Evolutionary conservation across 108 stramenopile species (phyloP), one percentile per base, ranked within the genome.

Genomic region (Cylindrotheca closterium): DNA sequence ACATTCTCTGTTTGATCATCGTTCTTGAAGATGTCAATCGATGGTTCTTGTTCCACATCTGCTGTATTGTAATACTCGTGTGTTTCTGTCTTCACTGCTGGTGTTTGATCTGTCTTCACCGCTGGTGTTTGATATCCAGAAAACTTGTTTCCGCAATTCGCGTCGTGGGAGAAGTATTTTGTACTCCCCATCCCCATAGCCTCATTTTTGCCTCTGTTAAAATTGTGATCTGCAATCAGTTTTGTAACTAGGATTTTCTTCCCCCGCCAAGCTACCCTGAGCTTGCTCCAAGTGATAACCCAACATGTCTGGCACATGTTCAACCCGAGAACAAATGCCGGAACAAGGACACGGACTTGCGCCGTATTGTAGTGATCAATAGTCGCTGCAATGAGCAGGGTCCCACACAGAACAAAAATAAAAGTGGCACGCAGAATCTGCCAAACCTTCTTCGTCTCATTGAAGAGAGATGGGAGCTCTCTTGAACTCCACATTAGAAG

Each of bases 401-500:
- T 28, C 2, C 55, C 55, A 4, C 1, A 30, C 21, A 34, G 8
- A 7, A 51, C 1, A 30, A 69, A 31, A 3, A 31, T 18, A 3
- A 69, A 34, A 0, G 68, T 26, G 1, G 24, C 21, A 34, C 30
- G 30, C 8, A 30, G 56, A 18, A 60, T 21, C 24, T 25, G 24
- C 26, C 57, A 69, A 27, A 69, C n/a, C 5, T 17, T 28, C 18
- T 29, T 19, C 1, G 68, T 54, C 48, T 69, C 68, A 27, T 60
- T 69, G 59, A 69, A 69, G 3, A 69, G 58, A 22, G 59, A 60
- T 51, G 68, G 68, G 2, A 64, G 17, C 51, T 64, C 52, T 17
- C 33, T n/a, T 4, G 63, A 64, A 1, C 48, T 24, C 7, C 33
- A 25, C 0, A 51, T 48, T 51, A 64, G 37, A 22, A 64, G 1